Evolutionary conservation across 2,329 filamentous ascomycete genomes (phyloP), one percentile per base, ranked within the genome.

Genomic region (Cladosporium phlei): DNA sequence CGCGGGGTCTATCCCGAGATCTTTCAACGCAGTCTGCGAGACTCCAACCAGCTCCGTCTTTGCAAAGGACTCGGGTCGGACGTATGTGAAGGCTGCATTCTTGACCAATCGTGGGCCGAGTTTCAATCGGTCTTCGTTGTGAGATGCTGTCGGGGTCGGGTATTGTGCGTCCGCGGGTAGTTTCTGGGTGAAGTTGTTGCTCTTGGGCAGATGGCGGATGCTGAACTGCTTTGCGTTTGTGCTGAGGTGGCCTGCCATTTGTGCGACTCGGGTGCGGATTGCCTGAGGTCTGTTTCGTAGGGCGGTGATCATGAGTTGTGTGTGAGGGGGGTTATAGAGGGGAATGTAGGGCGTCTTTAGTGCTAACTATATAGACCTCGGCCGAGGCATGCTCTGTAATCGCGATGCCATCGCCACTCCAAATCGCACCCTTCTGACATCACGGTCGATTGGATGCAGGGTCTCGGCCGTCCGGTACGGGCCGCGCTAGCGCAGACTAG

Each of bases 1-100:
- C 2, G 78, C 79, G 1, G 75, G 66, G 16, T 75, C 74, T 50
- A 98, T 80, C 0, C 87, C 86, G n/a, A 98, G 72, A 59, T 95
- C 88, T 40, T 74, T 75, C 69, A 97, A 74, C 0, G 90, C 91
- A 2, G 80, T 80, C 2, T 80, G 77, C 52, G 89, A 95, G 2
- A 95, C 83, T 5, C 80, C 85, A 2, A 97, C 76, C 12, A 98
- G 73, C 61, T 96, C 87, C 0, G 88, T 80, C 17, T 85, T 78
- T 52, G 82, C 73, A 20, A 82, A 77, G 16, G 75, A 68, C 59
- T 91, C 85, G 0, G 93, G 93, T 3, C 89, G 82, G 16, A 98
- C 89, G 75, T 84, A 98, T 7, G 90, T 95, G 69, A 87, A 98
- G 40, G 91, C 69, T 3, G 93, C 91, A 49, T 83, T 80, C 62